Percentiles rank a stretch among this genome's conserved stretches.
Conservation (phyloP, 441 rosid species). For the Gossypium laxum region DNA sequence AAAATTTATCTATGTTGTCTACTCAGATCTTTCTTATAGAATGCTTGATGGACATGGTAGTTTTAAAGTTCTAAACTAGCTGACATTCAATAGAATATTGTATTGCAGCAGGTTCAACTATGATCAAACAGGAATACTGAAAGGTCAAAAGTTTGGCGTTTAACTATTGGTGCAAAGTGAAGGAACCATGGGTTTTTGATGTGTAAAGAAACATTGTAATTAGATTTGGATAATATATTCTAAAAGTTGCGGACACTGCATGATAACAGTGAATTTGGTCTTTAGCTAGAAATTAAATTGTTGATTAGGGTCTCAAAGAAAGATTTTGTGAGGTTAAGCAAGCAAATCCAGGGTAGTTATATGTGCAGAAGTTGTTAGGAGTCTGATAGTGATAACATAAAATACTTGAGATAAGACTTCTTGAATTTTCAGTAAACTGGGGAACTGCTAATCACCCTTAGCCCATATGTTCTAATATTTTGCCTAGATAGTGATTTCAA, state of each 20-base stretch:
- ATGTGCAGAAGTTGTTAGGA: background rate
- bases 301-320: constrained; percentile 1
- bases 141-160: background rate
- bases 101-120: background rate
- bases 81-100: background rate
- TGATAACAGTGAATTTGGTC: background rate
- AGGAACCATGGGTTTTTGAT: background rate
- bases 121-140: background rate
- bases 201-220: background rate
- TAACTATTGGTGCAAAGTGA: background rate
- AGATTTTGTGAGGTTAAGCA: background rate
- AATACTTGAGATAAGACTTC: background rate
- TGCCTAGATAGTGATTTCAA: background rate
- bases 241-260: background rate
- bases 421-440: background rate
- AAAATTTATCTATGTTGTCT: background rate
- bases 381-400: background rate
- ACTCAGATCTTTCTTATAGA: background rate
- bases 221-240: background rate
- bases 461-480: background rate
- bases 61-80: background rate
- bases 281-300: background rate
- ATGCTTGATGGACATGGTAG: background rate
- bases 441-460: background rate
- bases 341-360: background rate